A percentile compares a stretch with the other conserved stretches of the same genome.
Conservation (phyloP, 495 filamentous ascomycete species). For the Lepidopterella palustris region DNA sequence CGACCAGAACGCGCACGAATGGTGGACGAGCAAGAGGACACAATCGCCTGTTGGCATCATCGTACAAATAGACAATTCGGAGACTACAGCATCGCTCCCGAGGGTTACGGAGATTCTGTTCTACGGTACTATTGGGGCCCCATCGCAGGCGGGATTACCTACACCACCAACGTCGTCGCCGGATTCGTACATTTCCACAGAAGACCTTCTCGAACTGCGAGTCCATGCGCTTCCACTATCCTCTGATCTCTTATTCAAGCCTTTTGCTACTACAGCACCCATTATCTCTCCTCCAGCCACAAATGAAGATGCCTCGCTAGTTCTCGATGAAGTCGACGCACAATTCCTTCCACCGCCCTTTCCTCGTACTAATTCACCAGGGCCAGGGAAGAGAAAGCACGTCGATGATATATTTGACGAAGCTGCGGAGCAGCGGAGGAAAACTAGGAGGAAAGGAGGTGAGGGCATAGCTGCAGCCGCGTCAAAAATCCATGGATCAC, state of each 20-base stretch:
- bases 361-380: slow-evolving; percentile 2
- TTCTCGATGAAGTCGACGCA: slow-evolving; percentile 8
- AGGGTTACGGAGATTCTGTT: slow-evolving; percentile 50
- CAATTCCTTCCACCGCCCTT: slow-evolving; percentile 23
- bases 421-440: slow-evolving; percentile 50
- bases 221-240: slow-evolving; percentile 40
- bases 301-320: not conserved
- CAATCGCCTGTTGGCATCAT: slow-evolving; percentile 29
- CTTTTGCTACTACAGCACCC: slow-evolving; percentile 6
- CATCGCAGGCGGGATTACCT: slow-evolving; percentile 23
- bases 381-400: slow-evolving; percentile 48
- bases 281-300: not conserved
- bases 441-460: slow-evolving; percentile 49
- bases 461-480: slow-evolving; percentile 52
- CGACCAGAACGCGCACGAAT: slow-evolving; percentile 4
- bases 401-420: slow-evolving; percentile 53
- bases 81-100: not conserved
- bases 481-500: slow-evolving; percentile 33
- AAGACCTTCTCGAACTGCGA: slow-evolving; percentile 4
- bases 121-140: slow-evolving; percentile 37
- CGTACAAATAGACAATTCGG: slow-evolving; percentile 6
- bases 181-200: slow-evolving; percentile 6
- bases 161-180: slow-evolving; percentile 45
- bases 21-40: slow-evolving; percentile 20
- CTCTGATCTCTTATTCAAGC: slow-evolving; percentile 30